Evolutionary conservation across 2,329 filamentous ascomycete genomes (phyloP), one percentile per base, ranked within the genome.

Genomic region (Penicillium concentricum): DNA sequence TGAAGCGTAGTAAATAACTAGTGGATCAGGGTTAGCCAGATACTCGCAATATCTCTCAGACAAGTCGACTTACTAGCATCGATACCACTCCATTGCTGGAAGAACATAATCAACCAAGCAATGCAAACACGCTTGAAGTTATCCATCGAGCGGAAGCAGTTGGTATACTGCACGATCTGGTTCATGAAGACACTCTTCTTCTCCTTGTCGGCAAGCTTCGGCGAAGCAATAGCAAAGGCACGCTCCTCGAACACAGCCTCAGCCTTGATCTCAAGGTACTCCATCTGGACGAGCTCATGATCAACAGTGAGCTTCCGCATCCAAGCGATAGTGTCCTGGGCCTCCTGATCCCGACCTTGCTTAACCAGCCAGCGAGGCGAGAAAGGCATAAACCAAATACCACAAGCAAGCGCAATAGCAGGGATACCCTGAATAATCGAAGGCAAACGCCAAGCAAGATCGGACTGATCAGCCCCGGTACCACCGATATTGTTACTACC

Each of bases 301-400:
- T 69, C 47, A 78, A 71, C 4, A 68, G 76, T 65, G 2, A 67
- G 28, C 46, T 69, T 68, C 20, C 67, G 61, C 54, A 70, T 63
- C 61, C 63, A 68, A 22, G 67, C 60, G 18, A 70, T 56, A 0
- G 66, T 68, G 12, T 61, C 26, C 39, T 64, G 65, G 2, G 66
- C 65, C 47, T 84, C 81, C 6, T 79, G 70, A 42, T 83, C 75
- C 4, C 78, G 74, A 20, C 75, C 76, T 53, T 77, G 69, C 43
- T 74, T 76, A 5, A 77, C 76, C 9, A 84, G 75, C 76, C 82
- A 84, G 16, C 82, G 75, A 0, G 82, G 82, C 0, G 81, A 84
- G 62, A 79, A 84, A 0, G 83, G 83, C 59, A 83, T 74, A 62
- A 81, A 81, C 60, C 72, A 68, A 50, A 76, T 72, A 16, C 74